Evolutionary conservation across 768 basidiomycete species (phyloP), one percentile per base, ranked within the genome.

Genomic region (Tulasnella sp.): DNA sequence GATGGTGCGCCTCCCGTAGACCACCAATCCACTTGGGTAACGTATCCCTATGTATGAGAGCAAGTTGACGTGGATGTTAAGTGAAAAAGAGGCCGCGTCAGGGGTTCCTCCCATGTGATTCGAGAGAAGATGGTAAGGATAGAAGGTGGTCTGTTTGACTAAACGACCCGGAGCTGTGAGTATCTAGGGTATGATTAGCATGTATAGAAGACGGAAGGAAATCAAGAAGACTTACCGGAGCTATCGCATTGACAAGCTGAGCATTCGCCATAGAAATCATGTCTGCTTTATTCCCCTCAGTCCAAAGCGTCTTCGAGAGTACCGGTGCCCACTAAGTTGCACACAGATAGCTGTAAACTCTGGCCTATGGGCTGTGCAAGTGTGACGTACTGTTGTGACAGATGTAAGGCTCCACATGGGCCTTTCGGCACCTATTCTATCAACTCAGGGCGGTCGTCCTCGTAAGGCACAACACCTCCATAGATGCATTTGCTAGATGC

Each of bases 271-370:
- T 86, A 73, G 85, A 84, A 52, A 88, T 84, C 6, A 86, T 80
- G 75, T 86, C 84, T 5, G 86, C 84, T 67, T 88, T 85, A 89
- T 74, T 89, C 88, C 17, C 88, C 72, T 87, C 85, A 87, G 7
- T 82, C 83, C 29, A 89, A 78, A 0, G 87, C 87, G 47, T 88
- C 87, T 71, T 87, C 86, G 8, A 86, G 80, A 0, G 86, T 87
- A 4, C 88, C 87, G 0, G 86, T 87, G 5, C 87, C 88, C 87
- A 88, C 69, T 70, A 16, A 12, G 29, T 64, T 34, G 29, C 19
- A 5, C 1, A 40, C 40, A 19, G 17, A n/a, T n/a, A n/a, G n/a
- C n/a, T n/a, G n/a, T n/a, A n/a, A 67, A 40, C 8, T 16, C 11
- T 35, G 26, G 39, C n/a, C n/a, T n/a, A n/a, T n/a, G n/a, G n/a